Evolutionary conservation across 345 rosid species (phyloP).

Genomic region (Bruguiera sexangula): DNA sequence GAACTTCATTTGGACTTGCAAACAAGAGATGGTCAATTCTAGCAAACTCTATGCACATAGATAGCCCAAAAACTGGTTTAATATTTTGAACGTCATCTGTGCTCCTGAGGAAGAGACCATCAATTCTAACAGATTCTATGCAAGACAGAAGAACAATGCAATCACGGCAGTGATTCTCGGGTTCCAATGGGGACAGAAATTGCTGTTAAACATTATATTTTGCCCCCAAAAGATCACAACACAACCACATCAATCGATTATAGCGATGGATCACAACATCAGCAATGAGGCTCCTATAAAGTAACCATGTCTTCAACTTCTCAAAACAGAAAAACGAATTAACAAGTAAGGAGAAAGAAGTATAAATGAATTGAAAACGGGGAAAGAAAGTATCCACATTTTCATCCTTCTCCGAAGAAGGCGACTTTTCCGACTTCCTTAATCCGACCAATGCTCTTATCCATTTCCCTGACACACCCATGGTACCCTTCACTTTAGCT

Average conservation of each 20-base stretch:
- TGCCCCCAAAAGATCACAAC: too few relatives aligned
- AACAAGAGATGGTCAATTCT: too few relatives aligned
- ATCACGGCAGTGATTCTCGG: not conserved
- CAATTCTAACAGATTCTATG: not conserved
- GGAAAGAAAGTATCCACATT: conserved; percentile 46
- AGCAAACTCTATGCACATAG: not conserved
- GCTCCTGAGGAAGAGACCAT: too few relatives aligned
- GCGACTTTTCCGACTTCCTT: conserved; percentile 70
- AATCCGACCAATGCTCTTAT: conserved; percentile 83
- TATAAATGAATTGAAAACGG: not conserved
- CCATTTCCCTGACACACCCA: conserved; percentile 99
- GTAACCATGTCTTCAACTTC: not conserved
- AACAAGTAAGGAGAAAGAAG: not conserved
- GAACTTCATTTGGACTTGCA: too few relatives aligned
- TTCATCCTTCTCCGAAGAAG: conserved; percentile 56
- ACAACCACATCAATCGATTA: not conserved
- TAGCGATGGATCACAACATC: not conserved
- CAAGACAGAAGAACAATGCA: not conserved
- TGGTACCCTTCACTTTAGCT: conserved; percentile 23
- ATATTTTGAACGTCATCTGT: too few relatives aligned
- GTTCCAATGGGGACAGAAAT: not conserved
- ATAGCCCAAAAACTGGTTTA: too few relatives aligned
- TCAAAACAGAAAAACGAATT: not conserved
- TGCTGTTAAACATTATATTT: not conserved
- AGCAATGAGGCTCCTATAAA: not conserved